Evolutionary conservation across 1,284 basidiomycete genomes (phyloP), one percentile per base, ranked within the genome.

Genomic region (Ceratobasidium sp.): DNA sequence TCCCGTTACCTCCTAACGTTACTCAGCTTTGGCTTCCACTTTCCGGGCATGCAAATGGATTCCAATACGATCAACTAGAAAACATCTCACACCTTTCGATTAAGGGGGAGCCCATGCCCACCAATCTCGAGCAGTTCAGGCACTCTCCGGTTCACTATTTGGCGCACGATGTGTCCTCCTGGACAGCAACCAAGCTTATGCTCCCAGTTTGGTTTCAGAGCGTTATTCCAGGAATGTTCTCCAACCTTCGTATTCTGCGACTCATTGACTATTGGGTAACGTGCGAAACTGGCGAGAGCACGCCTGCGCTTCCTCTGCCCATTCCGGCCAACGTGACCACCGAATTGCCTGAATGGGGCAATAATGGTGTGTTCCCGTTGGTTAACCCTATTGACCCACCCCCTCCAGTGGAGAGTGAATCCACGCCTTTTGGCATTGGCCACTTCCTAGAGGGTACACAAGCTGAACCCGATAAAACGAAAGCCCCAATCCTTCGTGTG

Each of bases 201-300:
- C 27, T 56, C 7, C 52, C 62, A 4, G 25, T 14, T 5, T 44
- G 23, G 39, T 54, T 56, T 21, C 36, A 14, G n/a, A 29, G n/a
- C 5, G 19, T 54, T 44, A 41, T 50, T 2, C 36, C 49, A 16
- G 9, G 7, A 13, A 33, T 41, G 9, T 56, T 66, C 25, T 66
- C 62, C n/a, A 41, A 41, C 16, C 52, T 66, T 19, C 62, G 50
- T 8, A 54, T 54, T 21, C 41, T 66, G 11, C 62, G 62, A 19
- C 62, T 66, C 50, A 30, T 66, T n/a, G 62, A 36, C 21, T 66
- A 66, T 27, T 66, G 62, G 50, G 50, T 66, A 33, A 30, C 52
- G 30, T 66, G 62, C 39, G 62, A 54, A 19, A 66, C 62, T 6
- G 21, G 2, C 47, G 47, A 50, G 5, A 27, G 7, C 25, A 14